Evolutionary conservation across 2,329 filamentous ascomycete genomes (phyloP).

Genomic region (Coniella vitis): DNA sequence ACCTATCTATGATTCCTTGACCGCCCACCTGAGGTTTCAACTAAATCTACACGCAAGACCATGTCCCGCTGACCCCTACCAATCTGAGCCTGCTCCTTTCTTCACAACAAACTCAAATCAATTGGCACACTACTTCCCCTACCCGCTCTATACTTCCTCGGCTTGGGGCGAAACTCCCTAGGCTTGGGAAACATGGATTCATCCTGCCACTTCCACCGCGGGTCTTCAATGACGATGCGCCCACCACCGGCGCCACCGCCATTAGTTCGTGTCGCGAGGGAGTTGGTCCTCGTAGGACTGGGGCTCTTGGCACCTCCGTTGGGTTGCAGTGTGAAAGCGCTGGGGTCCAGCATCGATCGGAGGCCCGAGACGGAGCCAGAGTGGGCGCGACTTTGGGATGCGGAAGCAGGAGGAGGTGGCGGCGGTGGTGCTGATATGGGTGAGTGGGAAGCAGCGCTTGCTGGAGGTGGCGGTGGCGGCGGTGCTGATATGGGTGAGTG

Average conservation of each 20-base stretch:
- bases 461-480: constrained; percentile 31
- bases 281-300: constrained; percentile 35
- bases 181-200: constrained; percentile 80
- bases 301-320: constrained; percentile 50
- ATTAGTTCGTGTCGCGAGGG: constrained; percentile 25
- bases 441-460: constrained; percentile 28
- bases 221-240: constrained; percentile 62
- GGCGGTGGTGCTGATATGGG: constrained; percentile 28
- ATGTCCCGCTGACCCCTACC: no score
- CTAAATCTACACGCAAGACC: no score
- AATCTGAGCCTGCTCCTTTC: no score
- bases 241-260: constrained; percentile 21
- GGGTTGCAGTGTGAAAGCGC: constrained; percentile 63
- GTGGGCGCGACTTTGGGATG: constrained; percentile 24
- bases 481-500: constrained; percentile 29
- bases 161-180: constrained; percentile 66
- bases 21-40: no score
- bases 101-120: constrained; percentile 59
- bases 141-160: constrained; percentile 79
- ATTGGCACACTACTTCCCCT: constrained; percentile 90
- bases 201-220: constrained; percentile 79
- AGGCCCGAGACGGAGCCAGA: constrained; percentile 39
- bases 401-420: constrained; percentile 28
- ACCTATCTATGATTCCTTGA: no score
- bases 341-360: constrained; percentile 64